Conservation (phyloP, 2,329 filamentous ascomycete genomes). For the Aureobasidium sp. region DNA sequence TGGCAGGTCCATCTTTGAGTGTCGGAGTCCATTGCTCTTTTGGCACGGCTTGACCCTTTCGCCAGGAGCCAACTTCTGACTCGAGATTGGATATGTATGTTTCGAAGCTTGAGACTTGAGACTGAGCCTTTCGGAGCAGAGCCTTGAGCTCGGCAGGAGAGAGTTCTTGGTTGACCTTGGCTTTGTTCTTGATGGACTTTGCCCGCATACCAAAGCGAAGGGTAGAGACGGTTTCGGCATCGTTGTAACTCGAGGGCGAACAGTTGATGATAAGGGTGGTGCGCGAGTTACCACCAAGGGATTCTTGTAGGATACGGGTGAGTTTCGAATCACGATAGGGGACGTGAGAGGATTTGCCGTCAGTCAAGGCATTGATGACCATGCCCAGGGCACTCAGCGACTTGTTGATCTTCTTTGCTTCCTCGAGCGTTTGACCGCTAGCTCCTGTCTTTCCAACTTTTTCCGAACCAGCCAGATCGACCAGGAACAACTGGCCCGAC, state of each 20-base stretch:
- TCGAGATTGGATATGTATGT: constrained; percentile 78
- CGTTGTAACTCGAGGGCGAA: constrained; percentile 98
- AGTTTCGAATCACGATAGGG: constrained; percentile 98
- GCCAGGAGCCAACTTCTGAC: constrained; percentile 79
- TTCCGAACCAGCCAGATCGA: constrained; percentile 96
- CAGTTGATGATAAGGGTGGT: constrained; percentile 99
- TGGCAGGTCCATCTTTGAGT: constrained; percentile 43
- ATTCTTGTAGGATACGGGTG: constrained; percentile 94
- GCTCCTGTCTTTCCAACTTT: constrained; percentile 98
- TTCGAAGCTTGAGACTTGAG: constrained; percentile 82
- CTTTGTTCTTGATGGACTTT: constrained; percentile 99
- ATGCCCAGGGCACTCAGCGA: constrained; percentile 95
- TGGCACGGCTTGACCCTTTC: constrained; percentile 78
- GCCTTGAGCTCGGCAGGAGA: constrained; percentile 92
- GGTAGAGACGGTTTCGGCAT: constrained; percentile 86
- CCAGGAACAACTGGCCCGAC: constrained; percentile 92
- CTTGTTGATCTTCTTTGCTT: constrained; percentile 99
- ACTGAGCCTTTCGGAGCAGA: constrained; percentile 85
- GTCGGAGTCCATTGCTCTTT: constrained; percentile 80
- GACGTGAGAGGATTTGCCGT: constrained; percentile 92
- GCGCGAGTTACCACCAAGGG: constrained; percentile 90
- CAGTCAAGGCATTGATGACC: constrained; percentile 96
- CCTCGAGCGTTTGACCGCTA: constrained; percentile 92
- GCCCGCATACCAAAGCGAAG: constrained; percentile 91
- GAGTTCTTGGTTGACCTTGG: constrained; percentile 97